Conservation (phyloP, 2,329 filamentous ascomycete species). For the Rachicladosporium sp. region DNA sequence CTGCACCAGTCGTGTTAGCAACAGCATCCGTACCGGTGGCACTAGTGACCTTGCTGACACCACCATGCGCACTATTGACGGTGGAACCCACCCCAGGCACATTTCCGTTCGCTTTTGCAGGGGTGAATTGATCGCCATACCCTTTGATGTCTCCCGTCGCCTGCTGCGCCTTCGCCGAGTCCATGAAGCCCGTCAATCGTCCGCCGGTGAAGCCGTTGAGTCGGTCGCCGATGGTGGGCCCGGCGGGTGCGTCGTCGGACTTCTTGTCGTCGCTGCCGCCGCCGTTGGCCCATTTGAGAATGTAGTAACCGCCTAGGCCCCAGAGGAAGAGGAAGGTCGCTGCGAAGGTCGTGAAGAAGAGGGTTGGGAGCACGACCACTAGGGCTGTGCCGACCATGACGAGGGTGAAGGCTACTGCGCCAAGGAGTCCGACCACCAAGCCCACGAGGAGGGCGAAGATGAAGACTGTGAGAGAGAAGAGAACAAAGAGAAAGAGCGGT, state of each 20-base stretch:
- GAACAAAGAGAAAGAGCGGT: constrained; percentile 55
- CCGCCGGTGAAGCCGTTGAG: constrained; percentile 29
- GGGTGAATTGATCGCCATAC: constrained; percentile 8
- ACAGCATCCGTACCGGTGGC: constrained; percentile 9
- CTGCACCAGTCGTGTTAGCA: constrained; percentile 11
- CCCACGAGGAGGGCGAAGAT: constrained; percentile 51
- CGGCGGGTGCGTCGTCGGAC: constrained; percentile 1
- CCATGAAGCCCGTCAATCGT: constrained; percentile 24
- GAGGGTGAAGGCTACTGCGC: constrained; percentile 48
- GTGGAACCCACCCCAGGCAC: constrained; percentile 4
- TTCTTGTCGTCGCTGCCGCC: constrained; percentile 6
- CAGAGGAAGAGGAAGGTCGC: constrained; percentile 57
- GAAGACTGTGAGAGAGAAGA: constrained; percentile 52
- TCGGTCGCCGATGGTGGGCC: constrained; percentile 28
- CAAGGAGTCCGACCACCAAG: constrained; percentile 39
- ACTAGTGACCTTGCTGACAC: constrained; percentile 12
- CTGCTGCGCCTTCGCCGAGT: constrained; percentile 6
- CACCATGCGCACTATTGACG: neutral
- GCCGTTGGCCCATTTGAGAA: constrained; percentile 29
- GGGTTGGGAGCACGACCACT: constrained; percentile 53
- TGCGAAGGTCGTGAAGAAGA: constrained; percentile 52
- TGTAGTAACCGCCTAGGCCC: constrained; percentile 48
- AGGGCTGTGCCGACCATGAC: constrained; percentile 57
- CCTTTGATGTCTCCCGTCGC: constrained; percentile 9
- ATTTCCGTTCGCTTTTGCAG: constrained; percentile 7